These are phyloP conservation scores for Trichoderma arundinaceum DNA, from an alignment of 2,329 filamentous ascomycete species.

Conservation along the genomic window DNA sequence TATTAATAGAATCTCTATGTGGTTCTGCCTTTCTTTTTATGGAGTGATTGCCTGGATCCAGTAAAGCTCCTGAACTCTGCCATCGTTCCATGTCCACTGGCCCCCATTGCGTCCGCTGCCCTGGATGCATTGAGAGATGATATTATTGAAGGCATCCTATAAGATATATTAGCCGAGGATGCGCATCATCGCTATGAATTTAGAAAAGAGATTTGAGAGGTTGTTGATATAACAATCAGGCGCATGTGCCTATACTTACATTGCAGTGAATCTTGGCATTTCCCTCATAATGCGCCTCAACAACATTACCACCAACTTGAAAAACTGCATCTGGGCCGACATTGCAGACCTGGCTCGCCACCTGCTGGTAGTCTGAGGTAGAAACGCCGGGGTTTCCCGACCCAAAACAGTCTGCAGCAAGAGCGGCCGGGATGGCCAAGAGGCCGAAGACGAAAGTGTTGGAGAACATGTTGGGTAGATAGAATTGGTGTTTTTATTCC, in stretches of 20 bases:
- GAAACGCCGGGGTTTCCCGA: not conserved
- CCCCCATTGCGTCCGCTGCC: not conserved
- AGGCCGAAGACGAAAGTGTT: not conserved
- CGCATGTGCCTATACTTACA: not conserved
- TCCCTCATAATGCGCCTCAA: conserved; percentile 6
- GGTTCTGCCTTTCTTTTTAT: too few relatives aligned
- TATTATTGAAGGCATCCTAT: conserved; percentile 7
- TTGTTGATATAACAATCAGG: not conserved
- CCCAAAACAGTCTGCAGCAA: not conserved
- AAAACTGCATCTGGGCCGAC: not conserved
- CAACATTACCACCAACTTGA: not conserved
- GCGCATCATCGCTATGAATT: not conserved
- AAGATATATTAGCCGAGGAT: not conserved
- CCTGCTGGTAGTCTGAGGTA: not conserved
- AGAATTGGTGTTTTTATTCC: not conserved
- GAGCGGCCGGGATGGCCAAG: not conserved
- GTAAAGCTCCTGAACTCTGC: not conserved
- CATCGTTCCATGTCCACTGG: not conserved
- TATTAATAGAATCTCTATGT: too few relatives aligned
- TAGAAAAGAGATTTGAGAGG: too few relatives aligned
- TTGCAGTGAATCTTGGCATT: not conserved
- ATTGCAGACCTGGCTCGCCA: not conserved
- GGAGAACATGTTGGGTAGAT: not conserved
- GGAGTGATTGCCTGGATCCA: not conserved
- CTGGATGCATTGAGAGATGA: not conserved